Conservation (phyloP, 768 basidiomycete genomes). For the Boletus eberwhitei region DNA sequence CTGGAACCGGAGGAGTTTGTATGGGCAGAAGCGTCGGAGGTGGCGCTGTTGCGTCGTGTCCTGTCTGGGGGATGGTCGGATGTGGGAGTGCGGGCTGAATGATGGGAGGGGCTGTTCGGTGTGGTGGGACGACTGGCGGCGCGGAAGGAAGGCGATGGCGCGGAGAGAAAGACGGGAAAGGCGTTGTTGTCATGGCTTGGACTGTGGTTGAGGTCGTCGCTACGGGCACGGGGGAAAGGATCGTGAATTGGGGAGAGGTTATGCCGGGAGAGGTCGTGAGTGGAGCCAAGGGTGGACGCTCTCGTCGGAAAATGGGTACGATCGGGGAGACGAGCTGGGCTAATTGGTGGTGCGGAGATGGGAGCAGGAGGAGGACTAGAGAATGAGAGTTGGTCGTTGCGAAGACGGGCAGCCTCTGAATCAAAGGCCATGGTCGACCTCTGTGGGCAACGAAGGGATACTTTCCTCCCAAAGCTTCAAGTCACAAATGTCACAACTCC, state of each 20-base stretch:
- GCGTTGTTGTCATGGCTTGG: conserved; percentile 13
- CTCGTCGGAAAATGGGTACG: conserved; percentile 57
- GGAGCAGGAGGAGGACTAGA: conserved; percentile 18
- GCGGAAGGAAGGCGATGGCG: conserved; percentile 46
- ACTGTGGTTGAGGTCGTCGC: conserved; percentile 65
- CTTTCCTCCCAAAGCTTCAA: not conserved
- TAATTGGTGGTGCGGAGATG: conserved; percentile 36
- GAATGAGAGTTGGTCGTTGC: conserved; percentile 21
- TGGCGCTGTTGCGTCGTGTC: conserved; percentile 42
- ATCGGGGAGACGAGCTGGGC: conserved; percentile 42
- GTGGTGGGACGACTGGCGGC: conserved; percentile 59
- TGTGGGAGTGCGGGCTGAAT: conserved; percentile 48
- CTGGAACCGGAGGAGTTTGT: conserved; percentile 51
- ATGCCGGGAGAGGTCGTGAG: conserved; percentile 53
- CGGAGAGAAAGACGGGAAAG: conserved; percentile 34
- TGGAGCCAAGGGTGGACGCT: conserved; percentile 58
- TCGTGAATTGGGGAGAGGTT: conserved; percentile 35
- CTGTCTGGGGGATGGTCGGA: conserved; percentile 52
- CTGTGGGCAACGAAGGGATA: not conserved
- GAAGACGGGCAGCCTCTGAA: conserved; percentile 27
- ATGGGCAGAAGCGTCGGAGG: conserved; percentile 52
- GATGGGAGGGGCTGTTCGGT: conserved; percentile 45
- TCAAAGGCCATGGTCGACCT: conserved; percentile 27
- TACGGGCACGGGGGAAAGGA: conserved; percentile 51
- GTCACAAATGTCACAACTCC: conserved; percentile 26